A percentile compares a stretch with the other conserved stretches of the same genome.
Evolutionary conservation across 768 basidiomycete genomes (phyloP).

Genomic region (Rubroboletus satanas): DNA sequence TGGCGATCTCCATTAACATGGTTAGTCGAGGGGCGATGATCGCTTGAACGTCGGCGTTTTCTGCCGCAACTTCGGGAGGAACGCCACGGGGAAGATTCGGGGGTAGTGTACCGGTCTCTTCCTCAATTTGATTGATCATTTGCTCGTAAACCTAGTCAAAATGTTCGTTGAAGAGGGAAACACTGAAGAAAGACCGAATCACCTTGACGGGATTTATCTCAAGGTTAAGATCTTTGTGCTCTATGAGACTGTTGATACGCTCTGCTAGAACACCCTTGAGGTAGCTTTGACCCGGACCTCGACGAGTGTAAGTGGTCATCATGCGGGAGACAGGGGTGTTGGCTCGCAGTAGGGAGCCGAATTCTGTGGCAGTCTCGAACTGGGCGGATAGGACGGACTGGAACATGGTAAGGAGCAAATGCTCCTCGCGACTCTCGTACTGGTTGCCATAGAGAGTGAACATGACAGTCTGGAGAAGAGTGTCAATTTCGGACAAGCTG

Average conservation of each 20-base stretch:
- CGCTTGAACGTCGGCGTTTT: constrained; percentile 93
- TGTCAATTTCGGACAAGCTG: constrained; percentile 95
- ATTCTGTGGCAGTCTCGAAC: constrained; percentile 98
- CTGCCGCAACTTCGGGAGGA: constrained; percentile 89
- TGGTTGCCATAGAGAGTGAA: constrained; percentile 99
- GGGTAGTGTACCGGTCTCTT: constrained; percentile 91
- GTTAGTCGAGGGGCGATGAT: constrained; percentile 96
- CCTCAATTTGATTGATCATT: constrained; percentile 98
- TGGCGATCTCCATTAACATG: constrained; percentile 99
- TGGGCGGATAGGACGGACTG: constrained; percentile 97
- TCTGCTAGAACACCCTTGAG: constrained; percentile 97
- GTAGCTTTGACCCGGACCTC: constrained; percentile 97
- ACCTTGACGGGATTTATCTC: constrained; percentile 99
- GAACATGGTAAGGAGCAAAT: constrained; percentile 98
- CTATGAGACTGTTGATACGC: constrained; percentile 96
- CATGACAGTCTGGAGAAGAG: constrained; percentile 99
- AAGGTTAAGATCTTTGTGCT: constrained; percentile 98
- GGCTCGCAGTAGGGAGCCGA: constrained; percentile 95
- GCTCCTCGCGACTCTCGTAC: constrained; percentile 97
- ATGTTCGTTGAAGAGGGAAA: not conserved
- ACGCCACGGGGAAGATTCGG: constrained; percentile 90
- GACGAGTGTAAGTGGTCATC: constrained; percentile 99
- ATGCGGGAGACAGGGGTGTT: constrained; percentile 99
- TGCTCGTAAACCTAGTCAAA: constrained; percentile 90
- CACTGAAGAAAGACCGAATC: constrained; percentile 2